Base-by-base conservation (phyloP, 2,329 filamentous ascomycete species). In the Cyclaneusma minus region DNA sequence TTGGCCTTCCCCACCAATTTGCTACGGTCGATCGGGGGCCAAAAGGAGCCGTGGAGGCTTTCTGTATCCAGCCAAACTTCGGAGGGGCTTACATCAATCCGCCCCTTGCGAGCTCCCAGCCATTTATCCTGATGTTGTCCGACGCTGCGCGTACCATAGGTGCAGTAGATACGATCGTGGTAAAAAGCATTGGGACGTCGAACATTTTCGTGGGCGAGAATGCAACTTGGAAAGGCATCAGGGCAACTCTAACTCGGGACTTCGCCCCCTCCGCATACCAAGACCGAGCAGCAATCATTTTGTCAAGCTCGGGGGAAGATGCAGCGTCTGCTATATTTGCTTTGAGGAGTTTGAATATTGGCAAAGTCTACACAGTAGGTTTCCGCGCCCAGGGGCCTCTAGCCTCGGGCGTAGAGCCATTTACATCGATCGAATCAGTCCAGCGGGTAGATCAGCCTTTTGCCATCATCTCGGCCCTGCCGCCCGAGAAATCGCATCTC, bases 1-100 rank as follows among this genome's bases (percentile, higher is more conserved):
- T 91, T 7, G 80, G 82, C n/a, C 56, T 91, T n/a, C 82, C 82
- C 7, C 81, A 91, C 42, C 71, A 78, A 24, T 80, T 89, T 38
- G 64, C 69, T 9, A 73, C 77, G 19, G 70, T 87, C 6, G 80
- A 87, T 47, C 63, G 77, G 28, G 68, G 72, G 4, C 60, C 69
- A 4, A 72, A 65, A 35, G 69, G 66, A 2, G 65, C 69, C 10
- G 65, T 89, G 33, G 78, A 85, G 44, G 57, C 68, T 1, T 74
- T 81, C 49, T 70, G 82, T 39, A 66, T 71, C 30, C 74, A 82
- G 42, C 68, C 67, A 27, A 68, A 71, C 28, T 91, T 92, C 50
- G 82, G 83, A 21, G 83, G 82, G 20, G 80, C 81, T 17, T 85
- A 81, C 42, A 62, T 91, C 33, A 79, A 78, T 41, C 81, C 81